Base-by-base conservation (phyloP, 768 basidiomycete species). In the Mycena latifolia region DNA sequence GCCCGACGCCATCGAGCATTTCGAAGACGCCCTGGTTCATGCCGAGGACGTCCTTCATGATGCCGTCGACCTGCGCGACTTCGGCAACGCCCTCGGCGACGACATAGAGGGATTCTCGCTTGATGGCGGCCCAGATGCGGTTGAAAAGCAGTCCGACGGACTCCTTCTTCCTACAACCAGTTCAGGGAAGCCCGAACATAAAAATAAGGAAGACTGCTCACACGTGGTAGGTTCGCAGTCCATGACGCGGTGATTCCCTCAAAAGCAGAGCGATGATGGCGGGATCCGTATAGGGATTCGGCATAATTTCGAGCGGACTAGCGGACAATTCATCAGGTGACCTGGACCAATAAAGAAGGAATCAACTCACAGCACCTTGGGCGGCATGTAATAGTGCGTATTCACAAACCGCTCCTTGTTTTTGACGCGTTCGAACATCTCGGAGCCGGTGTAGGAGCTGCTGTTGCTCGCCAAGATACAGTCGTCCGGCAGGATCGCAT, bases 401-500 rank as follows among this genome's bases (percentile, higher is more conserved):
- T 63, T 67, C 17, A 67, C 66, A 4, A 67, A 52, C 43, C 61
- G 18, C 43, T 29, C 66, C 27, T 55, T 67, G 37, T 67, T 63
- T 17, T 60, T 60, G 10, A 67, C 57, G n/a, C 35, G 37, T 1
- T 52, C 66, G 11, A 67, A 63, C 66, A 67, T 67, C 27, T 67
- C 66, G 2, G 66, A 67, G 28, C 66, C 66, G 1, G 66, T 63
- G 25, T 67, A 67, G 20, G 66, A 67, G 52, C 66, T 67, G 33
- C 66, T 67, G 46, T 67, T 67, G 66, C 66, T 67, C 18, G 61
- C 66, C 8, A 67, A 11, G 46, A 67, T 63, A 50, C 66, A 67
- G 46, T 67, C 66, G 29, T 67, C 57, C 2, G 66, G 66, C 1
- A 63, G 56, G 12, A 63, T 37, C 1, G 55, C 66, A 29, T 67